Percentiles rank a stretch among this genome's conserved stretches.
phyloP scores from a whole-genome alignment of 495 filamentous ascomycete species.

The Podospora tetraspora region DNA sequence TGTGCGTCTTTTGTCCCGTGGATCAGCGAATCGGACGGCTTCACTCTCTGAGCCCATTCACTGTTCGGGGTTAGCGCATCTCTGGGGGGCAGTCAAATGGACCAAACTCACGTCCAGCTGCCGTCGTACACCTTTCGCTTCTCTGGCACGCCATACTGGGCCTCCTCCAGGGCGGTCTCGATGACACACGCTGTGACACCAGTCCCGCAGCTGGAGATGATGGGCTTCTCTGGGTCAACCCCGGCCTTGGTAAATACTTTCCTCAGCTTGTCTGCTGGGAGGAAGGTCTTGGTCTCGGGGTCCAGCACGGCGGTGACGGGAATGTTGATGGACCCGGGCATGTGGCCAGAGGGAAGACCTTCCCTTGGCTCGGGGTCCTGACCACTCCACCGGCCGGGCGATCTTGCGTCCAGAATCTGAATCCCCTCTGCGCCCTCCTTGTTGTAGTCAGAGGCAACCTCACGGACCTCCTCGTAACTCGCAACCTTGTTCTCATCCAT shows the following conservation, averaged over 20 bases:
- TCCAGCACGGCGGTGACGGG: slow-evolving; percentile 77
- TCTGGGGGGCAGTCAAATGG: no score
- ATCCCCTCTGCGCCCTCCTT: slow-evolving; percentile 76
- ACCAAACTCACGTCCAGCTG: slow-evolving; percentile 89
- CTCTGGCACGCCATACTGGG: slow-evolving; percentile 62
- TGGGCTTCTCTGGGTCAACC: slow-evolving; percentile 72
- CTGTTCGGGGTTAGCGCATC: slow-evolving; percentile 34
- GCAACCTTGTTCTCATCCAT: slow-evolving; percentile 46
- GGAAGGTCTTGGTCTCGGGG: slow-evolving; percentile 71
- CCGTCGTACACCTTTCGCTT: slow-evolving; percentile 85
- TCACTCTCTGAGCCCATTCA: slow-evolving; percentile 65
- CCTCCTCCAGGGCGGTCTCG: slow-evolving; percentile 77
- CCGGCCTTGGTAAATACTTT: slow-evolving; percentile 72
- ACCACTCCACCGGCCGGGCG: slow-evolving; percentile 72
- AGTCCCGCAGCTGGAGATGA: slow-evolving; percentile 87
- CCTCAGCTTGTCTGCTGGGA: slow-evolving; percentile 64
- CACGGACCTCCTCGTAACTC: slow-evolving; percentile 71
- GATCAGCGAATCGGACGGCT: slow-evolving; percentile 40
- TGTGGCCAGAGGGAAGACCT: slow-evolving; percentile 84
- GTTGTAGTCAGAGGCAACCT: slow-evolving; percentile 64
- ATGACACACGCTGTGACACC: slow-evolving; percentile 93
- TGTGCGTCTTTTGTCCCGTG: slow-evolving; percentile 1
- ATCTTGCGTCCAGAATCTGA: slow-evolving; percentile 87
- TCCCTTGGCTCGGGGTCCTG: slow-evolving; percentile 80
- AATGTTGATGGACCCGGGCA: slow-evolving; percentile 80